phyloP scores from a whole-genome alignment of 2,329 filamentous ascomycete genomes.

The Stemphylium vesicarium region DNA sequence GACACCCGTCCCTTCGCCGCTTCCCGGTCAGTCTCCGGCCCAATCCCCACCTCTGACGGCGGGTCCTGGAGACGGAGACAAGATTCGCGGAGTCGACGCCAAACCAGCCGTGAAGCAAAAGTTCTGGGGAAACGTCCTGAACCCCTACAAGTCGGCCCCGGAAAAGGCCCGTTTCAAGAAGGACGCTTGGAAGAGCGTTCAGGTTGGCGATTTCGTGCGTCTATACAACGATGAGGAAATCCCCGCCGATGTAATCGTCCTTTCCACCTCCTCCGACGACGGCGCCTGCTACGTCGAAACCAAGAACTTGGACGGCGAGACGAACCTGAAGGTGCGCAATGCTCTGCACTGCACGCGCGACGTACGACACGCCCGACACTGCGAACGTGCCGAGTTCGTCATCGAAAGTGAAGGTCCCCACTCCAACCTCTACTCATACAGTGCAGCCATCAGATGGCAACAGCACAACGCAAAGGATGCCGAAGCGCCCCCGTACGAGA shows the following conservation, averaged over 20 bases:
- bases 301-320: constrained; percentile 97
- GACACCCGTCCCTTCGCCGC: constrained; percentile 89
- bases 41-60: constrained; percentile 37
- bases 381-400: constrained; percentile 83
- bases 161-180: constrained; percentile 86
- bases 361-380: constrained; percentile 88
- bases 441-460: constrained; percentile 84
- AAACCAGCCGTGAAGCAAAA: constrained; percentile 50
- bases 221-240: constrained; percentile 96
- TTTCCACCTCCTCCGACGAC: constrained; percentile 92
- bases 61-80: constrained; percentile 35
- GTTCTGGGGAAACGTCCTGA: constrained; percentile 73
- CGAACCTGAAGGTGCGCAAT: constrained; percentile 93
- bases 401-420: constrained; percentile 92
- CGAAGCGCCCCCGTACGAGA: constrained; percentile 69
- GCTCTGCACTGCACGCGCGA: constrained; percentile 83
- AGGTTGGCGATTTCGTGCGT: constrained; percentile 95
- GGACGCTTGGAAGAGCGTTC: constrained; percentile 92
- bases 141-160: constrained; percentile 68
- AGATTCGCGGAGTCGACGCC: constrained; percentile 32
- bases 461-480: constrained; percentile 72
- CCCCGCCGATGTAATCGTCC: constrained; percentile 88
- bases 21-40: constrained; percentile 57
- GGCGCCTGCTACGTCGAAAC: constrained; percentile 97
- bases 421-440: constrained; percentile 95